Evolutionary conservation across 2,329 filamentous ascomycete genomes (phyloP).

Genomic region (Purpureocillium lavendulum): DNA sequence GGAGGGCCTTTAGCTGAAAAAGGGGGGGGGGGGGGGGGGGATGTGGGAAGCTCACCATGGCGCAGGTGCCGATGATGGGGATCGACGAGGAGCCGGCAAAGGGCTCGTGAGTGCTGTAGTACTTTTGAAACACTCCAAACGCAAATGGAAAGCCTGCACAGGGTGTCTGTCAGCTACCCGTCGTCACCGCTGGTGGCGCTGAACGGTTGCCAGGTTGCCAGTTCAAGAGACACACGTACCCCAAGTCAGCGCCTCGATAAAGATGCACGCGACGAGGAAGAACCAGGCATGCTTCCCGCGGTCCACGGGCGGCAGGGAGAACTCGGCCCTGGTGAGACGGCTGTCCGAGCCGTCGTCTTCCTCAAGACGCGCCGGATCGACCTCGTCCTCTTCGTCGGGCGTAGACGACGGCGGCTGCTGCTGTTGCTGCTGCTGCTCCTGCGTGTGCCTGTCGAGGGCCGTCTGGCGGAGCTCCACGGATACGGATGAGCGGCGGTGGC

Average conservation of each 20-base stretch:
- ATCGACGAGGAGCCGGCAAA: conserved; percentile 48
- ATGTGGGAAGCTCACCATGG: conserved; percentile 33
- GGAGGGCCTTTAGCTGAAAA: not conserved
- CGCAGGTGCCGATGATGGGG: conserved; percentile 55
- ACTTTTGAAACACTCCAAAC: conserved; percentile 64
- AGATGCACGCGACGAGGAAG: conserved; percentile 21
- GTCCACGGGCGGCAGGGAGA: conserved; percentile 19
- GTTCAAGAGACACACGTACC: no score
- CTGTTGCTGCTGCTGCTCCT: no score
- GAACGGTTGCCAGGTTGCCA: no score
- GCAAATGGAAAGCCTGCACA: conserved; percentile 54
- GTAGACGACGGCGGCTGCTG: no score
- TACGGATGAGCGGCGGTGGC: no score
- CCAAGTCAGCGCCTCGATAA: conserved; percentile 24
- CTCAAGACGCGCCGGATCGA: no score
- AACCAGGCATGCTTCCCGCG: conserved; percentile 24
- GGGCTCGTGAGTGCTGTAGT: conserved; percentile 52
- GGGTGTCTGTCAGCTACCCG: not conserved
- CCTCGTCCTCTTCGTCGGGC: not conserved
- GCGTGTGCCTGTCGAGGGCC: no score
- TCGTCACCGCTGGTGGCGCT: not conserved
- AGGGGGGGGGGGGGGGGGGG: not conserved
- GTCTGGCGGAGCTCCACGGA: no score
- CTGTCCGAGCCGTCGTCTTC: not conserved
- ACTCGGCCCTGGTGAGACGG: conserved; percentile 5